Conservation (phyloP, 306 rosid species). For the Senna siamea region DNA sequence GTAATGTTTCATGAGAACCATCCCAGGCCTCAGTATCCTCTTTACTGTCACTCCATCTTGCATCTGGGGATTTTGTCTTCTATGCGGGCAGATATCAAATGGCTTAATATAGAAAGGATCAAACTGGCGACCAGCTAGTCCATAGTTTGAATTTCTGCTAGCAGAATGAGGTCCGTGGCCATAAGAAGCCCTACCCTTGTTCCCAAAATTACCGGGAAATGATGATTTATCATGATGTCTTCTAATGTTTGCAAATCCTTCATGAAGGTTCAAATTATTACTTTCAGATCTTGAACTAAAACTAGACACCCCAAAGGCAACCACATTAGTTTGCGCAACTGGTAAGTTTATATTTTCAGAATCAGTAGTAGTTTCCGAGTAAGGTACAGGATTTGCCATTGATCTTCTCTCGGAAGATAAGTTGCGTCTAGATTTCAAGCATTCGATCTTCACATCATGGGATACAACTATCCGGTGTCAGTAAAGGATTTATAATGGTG, state of each 20-base stretch:
- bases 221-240: slow-evolving; percentile 8
- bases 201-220: slow-evolving; percentile 33
- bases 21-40: slow-evolving; percentile 58
- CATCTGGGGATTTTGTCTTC: slow-evolving; percentile 28
- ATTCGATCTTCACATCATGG: too few species aligned
- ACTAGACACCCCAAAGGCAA: slow-evolving; percentile 1
- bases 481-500: too few species aligned
- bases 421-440: not conserved
- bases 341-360: slow-evolving; percentile 11
- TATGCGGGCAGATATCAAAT: slow-evolving; percentile 51
- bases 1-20: slow-evolving; percentile 62
- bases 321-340: not conserved
- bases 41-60: not conserved
- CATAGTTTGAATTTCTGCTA: slow-evolving; percentile 12
- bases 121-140: not conserved
- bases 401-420: not conserved
- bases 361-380: not conserved
- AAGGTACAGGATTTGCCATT: not conserved
- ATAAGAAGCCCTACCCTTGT: slow-evolving; percentile 24
- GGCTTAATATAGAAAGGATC: slow-evolving; percentile 26
- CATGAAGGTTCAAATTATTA: not conserved
- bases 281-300: slow-evolving; percentile 16
- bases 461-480: too few species aligned
- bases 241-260: not conserved
- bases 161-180: not conserved